Evolutionary conservation across 129 eudicot species (phyloP).

Genomic region (Tagetes patula): DNA sequence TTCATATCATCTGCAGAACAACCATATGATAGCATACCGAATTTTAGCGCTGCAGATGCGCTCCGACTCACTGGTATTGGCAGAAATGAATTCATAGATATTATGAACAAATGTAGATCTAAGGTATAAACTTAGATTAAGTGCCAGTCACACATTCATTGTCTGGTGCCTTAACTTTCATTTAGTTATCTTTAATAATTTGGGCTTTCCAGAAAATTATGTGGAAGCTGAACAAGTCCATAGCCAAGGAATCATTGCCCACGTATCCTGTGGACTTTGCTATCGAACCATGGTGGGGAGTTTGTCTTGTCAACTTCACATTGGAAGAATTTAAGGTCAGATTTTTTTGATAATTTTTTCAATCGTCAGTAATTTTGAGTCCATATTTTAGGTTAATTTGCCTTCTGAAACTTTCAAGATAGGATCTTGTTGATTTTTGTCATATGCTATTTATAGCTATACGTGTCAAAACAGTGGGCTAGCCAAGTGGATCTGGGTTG

Average conservation of each 20-base stretch:
- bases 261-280: slow-evolving; percentile 84
- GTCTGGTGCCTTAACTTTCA: slow-evolving; percentile 13
- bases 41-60: slow-evolving; percentile 98
- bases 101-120: slow-evolving; percentile 99
- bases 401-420: slow-evolving; percentile 14
- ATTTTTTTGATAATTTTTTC: slow-evolving; percentile 24
- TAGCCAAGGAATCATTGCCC: slow-evolving; percentile 94
- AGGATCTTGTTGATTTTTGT: not conserved
- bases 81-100: slow-evolving; percentile 96
- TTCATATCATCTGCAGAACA: slow-evolving; percentile 70
- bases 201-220: slow-evolving; percentile 84
- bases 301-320: slow-evolving; percentile 91
- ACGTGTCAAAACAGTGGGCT: not conserved
- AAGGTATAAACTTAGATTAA: slow-evolving; percentile 55
- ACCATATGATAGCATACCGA: slow-evolving; percentile 98
- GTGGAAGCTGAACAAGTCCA: slow-evolving; percentile 99
- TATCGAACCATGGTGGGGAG: slow-evolving; percentile 99
- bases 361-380: slow-evolving; percentile 1
- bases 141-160: slow-evolving; percentile 19
- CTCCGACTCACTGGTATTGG: slow-evolving; percentile 95
- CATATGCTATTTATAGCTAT: slow-evolving; percentile 11
- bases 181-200: slow-evolving; percentile 26
- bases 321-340: slow-evolving; percentile 94
- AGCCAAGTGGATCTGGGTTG: not conserved
- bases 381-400: slow-evolving; percentile 7